A percentile compares a stretch with the other conserved stretches of the same genome.
These are phyloP conservation scores for Gossypium turneri DNA, from an alignment of 345 rosid species.

Conservation along the genomic window DNA sequence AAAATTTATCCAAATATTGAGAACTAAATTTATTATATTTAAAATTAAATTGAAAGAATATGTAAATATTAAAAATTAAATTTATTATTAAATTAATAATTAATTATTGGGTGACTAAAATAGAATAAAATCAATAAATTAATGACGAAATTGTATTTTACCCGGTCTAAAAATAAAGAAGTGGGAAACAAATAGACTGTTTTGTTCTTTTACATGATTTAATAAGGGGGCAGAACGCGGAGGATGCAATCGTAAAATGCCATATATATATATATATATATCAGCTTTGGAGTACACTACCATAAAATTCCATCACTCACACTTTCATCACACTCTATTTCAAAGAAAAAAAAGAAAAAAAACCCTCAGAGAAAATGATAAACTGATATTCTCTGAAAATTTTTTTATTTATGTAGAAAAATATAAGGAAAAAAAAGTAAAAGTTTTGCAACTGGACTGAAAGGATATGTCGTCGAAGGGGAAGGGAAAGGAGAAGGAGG, in stretches of 20 bases:
- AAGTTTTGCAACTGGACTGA: neutral
- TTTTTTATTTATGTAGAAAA: neutral
- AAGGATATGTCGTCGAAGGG: slow-evolving; percentile 26
- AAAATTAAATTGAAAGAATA: too few relatives aligned
- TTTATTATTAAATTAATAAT: too few relatives aligned
- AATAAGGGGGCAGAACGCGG: too few relatives aligned
- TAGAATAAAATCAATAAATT: too few relatives aligned
- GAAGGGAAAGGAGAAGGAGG: slow-evolving; percentile 44
- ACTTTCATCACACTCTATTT: neutral
- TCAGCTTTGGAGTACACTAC: neutral
- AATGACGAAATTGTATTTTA: too few relatives aligned
- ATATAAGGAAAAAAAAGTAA: neutral
- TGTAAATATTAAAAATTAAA: too few relatives aligned
- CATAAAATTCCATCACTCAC: neutral
- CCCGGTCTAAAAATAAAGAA: too few relatives aligned
- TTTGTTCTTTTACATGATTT: neutral
- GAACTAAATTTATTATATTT: too few relatives aligned
- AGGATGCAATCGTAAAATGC: neutral
- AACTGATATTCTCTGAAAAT: neutral
- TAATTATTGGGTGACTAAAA: too few relatives aligned
- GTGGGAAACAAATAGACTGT: neutral
- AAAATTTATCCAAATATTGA: too few relatives aligned
- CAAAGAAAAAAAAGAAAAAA: neutral
- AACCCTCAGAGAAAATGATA: neutral
- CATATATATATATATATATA: neutral